Conservation (phyloP, 495 filamentous ascomycete genomes). For the Penicillium desertorum region DNA sequence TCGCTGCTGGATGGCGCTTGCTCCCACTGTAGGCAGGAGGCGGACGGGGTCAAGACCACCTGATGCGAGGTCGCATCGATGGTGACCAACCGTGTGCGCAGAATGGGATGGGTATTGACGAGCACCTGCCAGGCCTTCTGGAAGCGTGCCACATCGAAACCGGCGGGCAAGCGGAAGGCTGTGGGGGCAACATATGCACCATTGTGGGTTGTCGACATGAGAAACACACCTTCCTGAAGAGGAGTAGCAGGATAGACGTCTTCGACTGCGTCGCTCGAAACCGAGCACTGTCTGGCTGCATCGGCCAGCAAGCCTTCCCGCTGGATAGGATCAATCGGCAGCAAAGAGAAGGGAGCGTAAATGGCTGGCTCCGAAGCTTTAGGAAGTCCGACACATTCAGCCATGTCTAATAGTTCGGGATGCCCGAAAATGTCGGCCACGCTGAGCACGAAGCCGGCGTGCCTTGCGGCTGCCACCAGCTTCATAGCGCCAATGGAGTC, state of each 20-base stretch:
- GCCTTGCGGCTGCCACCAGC: constrained; percentile 38
- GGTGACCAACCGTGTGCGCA: constrained; percentile 45
- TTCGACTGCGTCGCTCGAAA: constrained; percentile 42
- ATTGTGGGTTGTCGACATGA: constrained; percentile 37
- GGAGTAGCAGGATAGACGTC: constrained; percentile 63
- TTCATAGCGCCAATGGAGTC: constrained; percentile 54
- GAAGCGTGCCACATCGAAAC: constrained; percentile 35
- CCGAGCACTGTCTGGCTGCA: constrained; percentile 1
- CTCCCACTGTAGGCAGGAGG: neutral
- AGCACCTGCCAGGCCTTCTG: constrained; percentile 40
- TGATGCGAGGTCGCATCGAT: constrained; percentile 10
- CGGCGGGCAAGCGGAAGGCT: constrained; percentile 26
- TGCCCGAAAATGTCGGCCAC: constrained; percentile 46
- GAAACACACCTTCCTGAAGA: constrained; percentile 59
- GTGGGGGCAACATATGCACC: constrained; percentile 35
- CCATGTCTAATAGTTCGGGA: constrained; percentile 12
- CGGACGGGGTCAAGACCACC: too few relatives aligned
- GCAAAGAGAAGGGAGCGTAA: too few relatives aligned
- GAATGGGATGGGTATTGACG: constrained; percentile 29
- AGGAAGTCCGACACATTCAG: neutral
- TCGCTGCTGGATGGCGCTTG: neutral
- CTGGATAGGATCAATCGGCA: constrained; percentile 2
- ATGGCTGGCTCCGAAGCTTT: too few relatives aligned
- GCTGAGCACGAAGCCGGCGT: constrained; percentile 35
- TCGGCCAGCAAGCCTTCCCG: neutral